Evolutionary conservation across 192 early-diverging fungal species (phyloP).

Genomic region (Backusella mclennaniae): DNA sequence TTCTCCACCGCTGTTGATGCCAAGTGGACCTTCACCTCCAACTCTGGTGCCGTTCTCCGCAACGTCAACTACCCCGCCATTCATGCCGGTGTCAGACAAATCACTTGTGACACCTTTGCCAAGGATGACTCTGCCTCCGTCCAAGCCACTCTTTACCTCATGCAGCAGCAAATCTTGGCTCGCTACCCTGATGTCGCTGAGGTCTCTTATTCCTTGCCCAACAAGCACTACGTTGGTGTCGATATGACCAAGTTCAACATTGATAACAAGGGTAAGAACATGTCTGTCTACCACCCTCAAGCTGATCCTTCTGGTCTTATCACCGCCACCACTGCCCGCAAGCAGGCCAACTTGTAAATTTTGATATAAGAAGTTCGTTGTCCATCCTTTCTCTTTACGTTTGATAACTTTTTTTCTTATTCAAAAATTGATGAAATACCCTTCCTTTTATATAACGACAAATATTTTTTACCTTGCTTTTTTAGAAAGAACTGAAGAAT

Average conservation of each 20-base stretch:
- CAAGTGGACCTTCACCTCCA: conserved; percentile 58
- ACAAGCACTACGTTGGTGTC: conserved; percentile 75
- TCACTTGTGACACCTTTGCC: conserved; percentile 73
- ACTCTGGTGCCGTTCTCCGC: conserved; percentile 23
- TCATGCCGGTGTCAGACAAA: conserved; percentile 56
- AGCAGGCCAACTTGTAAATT: conserved; percentile 40
- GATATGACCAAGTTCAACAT: conserved; percentile 67
- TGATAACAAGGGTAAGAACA: conserved; percentile 63
- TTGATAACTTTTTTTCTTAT: neutral
- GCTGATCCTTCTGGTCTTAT: conserved; percentile 75
- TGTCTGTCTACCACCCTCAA: conserved; percentile 73
- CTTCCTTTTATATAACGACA: neutral
- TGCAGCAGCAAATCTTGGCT: conserved; percentile 64
- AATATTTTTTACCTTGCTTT: neutral
- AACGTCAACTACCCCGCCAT: conserved; percentile 55
- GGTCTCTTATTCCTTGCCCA: conserved; percentile 72
- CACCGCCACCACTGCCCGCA: conserved; percentile 64
- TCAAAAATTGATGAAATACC: conserved; percentile 6
- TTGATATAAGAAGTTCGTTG: neutral
- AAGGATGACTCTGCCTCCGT: conserved; percentile 76
- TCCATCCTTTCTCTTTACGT: neutral
- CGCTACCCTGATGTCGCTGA: conserved; percentile 58
- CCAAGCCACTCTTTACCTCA: conserved; percentile 78
- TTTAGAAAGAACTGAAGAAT: neutral
- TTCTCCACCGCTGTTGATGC: conserved; percentile 73